These are phyloP conservation scores for Asterophora lycoperdoides DNA, from an alignment of 768 basidiomycete genomes.

Conservation along the genomic window DNA sequence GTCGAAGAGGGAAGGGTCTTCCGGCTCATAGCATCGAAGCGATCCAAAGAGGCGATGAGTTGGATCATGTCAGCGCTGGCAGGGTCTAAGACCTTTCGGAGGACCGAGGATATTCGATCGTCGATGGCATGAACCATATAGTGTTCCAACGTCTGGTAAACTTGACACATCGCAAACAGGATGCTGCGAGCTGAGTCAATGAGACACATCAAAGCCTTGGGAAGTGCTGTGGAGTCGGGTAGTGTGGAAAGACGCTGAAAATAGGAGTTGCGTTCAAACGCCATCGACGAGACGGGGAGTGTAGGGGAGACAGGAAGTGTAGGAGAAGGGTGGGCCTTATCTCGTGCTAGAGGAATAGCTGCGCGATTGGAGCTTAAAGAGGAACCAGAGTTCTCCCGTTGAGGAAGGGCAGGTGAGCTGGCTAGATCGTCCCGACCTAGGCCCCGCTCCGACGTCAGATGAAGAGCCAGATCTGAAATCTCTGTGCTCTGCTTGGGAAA, in stretches of 20 bases:
- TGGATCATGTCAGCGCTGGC: slow-evolving; percentile 77
- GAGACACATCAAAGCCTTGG: slow-evolving; percentile 61
- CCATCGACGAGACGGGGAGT: slow-evolving; percentile 53
- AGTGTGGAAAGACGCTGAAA: slow-evolving; percentile 88
- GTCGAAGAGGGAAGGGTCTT: slow-evolving; percentile 62
- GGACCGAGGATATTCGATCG: slow-evolving; percentile 74
- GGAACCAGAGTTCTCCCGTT: slow-evolving; percentile 46
- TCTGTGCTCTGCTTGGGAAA: slow-evolving; percentile 26
- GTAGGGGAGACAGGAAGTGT: slow-evolving; percentile 35
- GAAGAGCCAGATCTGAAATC: slow-evolving; percentile 15
- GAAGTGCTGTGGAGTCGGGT: slow-evolving; percentile 64
- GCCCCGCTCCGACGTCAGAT: slow-evolving; percentile 6
- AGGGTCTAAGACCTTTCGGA: slow-evolving; percentile 83
- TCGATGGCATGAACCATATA: slow-evolving; percentile 81
- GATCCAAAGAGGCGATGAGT: slow-evolving; percentile 84
- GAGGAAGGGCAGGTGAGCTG: slow-evolving; percentile 36
- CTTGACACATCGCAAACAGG: slow-evolving; percentile 87
- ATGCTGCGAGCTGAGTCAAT: slow-evolving; percentile 90
- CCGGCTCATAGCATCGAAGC: slow-evolving; percentile 80
- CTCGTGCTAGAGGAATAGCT: slow-evolving; percentile 24
- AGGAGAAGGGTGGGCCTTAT: slow-evolving; percentile 21
- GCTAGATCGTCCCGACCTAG: slow-evolving; percentile 26
- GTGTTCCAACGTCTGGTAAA: slow-evolving; percentile 84
- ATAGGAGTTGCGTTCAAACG: slow-evolving; percentile 85
- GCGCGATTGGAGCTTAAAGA: slow-evolving; percentile 26